A percentile compares a stretch with the other conserved stretches of the same genome.
These are phyloP conservation scores for Colletotrichum sp. DNA, from an alignment of 2,329 filamentous ascomycete species.

Conservation along the genomic window DNA sequence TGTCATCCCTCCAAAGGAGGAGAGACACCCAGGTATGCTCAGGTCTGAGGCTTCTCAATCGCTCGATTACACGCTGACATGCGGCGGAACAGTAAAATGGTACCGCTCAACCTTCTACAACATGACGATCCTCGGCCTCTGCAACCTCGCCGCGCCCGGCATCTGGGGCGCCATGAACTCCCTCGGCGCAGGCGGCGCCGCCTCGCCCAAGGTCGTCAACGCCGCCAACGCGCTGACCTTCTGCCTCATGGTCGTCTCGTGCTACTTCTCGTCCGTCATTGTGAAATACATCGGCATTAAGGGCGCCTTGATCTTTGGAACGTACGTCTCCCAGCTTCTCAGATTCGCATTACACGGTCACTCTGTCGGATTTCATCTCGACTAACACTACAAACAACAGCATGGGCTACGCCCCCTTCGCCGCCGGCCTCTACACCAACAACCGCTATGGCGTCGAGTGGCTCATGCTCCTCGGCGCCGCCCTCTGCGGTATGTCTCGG, in stretches of 20 bases:
- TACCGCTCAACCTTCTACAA: slow-evolving; percentile 77
- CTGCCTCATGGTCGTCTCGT: slow-evolving; percentile 75
- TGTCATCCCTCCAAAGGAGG: slow-evolving; percentile 28
- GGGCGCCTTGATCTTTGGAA: slow-evolving; percentile 73
- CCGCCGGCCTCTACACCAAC: slow-evolving; percentile 74
- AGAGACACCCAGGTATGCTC: slow-evolving; percentile 32
- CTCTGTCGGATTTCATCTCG: accelerated
- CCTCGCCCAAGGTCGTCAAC: slow-evolving; percentile 71
- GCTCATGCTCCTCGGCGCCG: slow-evolving; percentile 72
- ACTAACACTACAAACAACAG: slow-evolving; percentile 25
- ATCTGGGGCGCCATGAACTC: slow-evolving; percentile 79
- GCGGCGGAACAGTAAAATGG: slow-evolving; percentile 59
- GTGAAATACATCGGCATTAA: slow-evolving; percentile 75
- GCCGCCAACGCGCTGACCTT: slow-evolving; percentile 75
- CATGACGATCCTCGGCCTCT: slow-evolving; percentile 72
- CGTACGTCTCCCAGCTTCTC: slow-evolving; percentile 41
- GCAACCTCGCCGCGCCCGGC: slow-evolving; percentile 73
- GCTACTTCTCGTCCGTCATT: slow-evolving; percentile 67
- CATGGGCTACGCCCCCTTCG: slow-evolving; percentile 73
- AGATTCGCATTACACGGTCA: accelerated
- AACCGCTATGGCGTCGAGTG: slow-evolving; percentile 73
- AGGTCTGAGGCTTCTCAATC: no score
- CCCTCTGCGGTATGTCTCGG: slow-evolving; percentile 63
- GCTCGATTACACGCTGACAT: neutral
- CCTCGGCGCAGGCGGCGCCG: slow-evolving; percentile 71